Conservation (phyloP, 202 grass and related monocot genomes). For the Tripidium arundinaceum region DNA sequence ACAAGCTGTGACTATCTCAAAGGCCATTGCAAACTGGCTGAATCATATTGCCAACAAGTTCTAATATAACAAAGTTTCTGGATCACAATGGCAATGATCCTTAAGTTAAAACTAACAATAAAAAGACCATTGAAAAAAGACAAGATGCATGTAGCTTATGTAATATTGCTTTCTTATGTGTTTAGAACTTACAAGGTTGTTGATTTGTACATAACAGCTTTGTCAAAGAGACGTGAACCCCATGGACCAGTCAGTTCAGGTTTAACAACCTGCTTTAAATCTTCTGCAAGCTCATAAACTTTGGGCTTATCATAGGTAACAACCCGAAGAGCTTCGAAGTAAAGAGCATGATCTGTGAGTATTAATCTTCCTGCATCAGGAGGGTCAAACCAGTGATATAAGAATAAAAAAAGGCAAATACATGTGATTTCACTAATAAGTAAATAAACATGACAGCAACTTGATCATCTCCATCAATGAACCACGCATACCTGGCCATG, state of each 20-base stretch:
- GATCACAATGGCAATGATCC: not conserved
- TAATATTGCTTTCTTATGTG: constrained; percentile 8
- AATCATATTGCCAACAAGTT: not conserved
- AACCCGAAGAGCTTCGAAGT: constrained; percentile 89
- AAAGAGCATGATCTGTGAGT: constrained; percentile 92
- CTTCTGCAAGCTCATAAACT: constrained; percentile 92
- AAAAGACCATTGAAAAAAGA: not conserved
- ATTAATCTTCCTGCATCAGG: constrained; percentile 65
- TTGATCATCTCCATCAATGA: constrained; percentile 22
- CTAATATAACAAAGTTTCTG: constrained; percentile 9
- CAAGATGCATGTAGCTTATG: constrained; percentile 6
- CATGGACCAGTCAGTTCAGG: constrained; percentile 96
- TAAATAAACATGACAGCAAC: constrained; percentile 22
- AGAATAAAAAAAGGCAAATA: constrained; percentile 10
- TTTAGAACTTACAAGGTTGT: constrained; percentile 67
- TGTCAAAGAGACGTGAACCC: constrained; percentile 98
- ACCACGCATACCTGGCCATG: constrained; percentile 73
- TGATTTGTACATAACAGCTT: constrained; percentile 97
- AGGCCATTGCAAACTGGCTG: not conserved
- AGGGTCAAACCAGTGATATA: constrained; percentile 27
- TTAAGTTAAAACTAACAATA: constrained; percentile 14
- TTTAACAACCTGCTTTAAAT: constrained; percentile 89
- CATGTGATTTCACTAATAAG: not conserved
- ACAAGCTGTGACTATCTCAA: constrained; percentile 3
- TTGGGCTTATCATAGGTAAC: constrained; percentile 92